These are phyloP conservation scores for Forsythia suspensa DNA, from an alignment of 257 asterid genomes.

Conservation along the genomic window DNA sequence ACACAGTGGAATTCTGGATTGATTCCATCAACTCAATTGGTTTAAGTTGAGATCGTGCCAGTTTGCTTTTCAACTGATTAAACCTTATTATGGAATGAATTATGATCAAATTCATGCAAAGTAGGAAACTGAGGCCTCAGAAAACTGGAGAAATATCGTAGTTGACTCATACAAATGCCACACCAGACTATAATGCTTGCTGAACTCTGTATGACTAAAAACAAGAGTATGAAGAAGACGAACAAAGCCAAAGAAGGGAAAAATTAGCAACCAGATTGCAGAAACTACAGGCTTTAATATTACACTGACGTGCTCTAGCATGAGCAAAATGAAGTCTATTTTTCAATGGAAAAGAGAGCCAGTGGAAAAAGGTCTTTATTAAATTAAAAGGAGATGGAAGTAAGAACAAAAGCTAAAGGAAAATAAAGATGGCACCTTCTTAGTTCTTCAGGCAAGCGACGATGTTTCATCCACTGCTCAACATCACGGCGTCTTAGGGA, in stretches of 20 bases:
- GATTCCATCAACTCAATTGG: not conserved
- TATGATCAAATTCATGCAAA: not conserved
- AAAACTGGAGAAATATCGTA: too few species aligned
- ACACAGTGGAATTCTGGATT: not conserved
- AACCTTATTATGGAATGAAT: not conserved
- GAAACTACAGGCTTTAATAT: not conserved
- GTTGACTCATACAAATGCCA: not conserved
- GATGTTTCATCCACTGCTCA: slow-evolving; percentile 96
- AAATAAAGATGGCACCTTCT: slow-evolving; percentile 49
- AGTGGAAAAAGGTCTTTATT: not conserved
- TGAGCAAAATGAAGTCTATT: not conserved
- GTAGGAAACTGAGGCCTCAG: too few species aligned
- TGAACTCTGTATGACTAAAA: not conserved
- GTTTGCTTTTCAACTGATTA: not conserved
- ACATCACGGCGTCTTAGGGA: slow-evolving; percentile 85
- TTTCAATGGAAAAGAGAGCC: not conserved
- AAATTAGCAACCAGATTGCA: not conserved
- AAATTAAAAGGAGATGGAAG: slow-evolving; percentile 1
- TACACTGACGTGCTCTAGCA: not conserved
- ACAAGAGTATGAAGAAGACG: not conserved
- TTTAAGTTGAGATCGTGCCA: not conserved
- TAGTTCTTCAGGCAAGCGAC: slow-evolving; percentile 74
- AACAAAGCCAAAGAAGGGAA: not conserved
- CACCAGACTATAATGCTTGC: not conserved
- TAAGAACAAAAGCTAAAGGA: slow-evolving; percentile 5